phyloP scores from a whole-genome alignment of 306 rosid species.

The Quercus cerris region DNA sequence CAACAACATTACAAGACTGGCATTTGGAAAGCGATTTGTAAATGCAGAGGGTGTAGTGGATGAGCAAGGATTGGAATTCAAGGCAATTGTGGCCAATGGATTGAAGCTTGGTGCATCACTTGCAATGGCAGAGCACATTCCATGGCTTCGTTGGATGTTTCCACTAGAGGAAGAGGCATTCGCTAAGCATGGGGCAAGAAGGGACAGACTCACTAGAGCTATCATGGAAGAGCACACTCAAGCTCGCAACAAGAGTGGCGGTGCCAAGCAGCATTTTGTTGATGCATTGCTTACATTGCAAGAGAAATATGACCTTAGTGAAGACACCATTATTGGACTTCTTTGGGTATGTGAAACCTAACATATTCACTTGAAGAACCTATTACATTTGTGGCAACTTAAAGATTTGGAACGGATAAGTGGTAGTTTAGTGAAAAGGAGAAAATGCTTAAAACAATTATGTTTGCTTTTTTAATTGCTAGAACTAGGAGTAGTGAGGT shows the following conservation, averaged over 20 bases:
- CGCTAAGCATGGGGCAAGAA: slow-evolving; percentile 63
- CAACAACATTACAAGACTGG: slow-evolving; percentile 90
- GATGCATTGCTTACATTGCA: slow-evolving; percentile 83
- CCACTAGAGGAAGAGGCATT: slow-evolving; percentile 85
- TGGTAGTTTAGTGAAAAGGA: too few relatives aligned
- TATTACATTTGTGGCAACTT: too few relatives aligned
- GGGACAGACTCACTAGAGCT: slow-evolving; percentile 69
- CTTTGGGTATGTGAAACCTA: slow-evolving; percentile 56
- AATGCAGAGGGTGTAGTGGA: slow-evolving; percentile 64
- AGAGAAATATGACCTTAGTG: slow-evolving; percentile 76
- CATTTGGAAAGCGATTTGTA: slow-evolving; percentile 84
- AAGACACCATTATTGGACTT: slow-evolving; percentile 88
- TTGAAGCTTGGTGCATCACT: slow-evolving; percentile 79
- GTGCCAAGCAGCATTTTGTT: slow-evolving; percentile 76
- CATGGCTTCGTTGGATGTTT: slow-evolving; percentile 90
- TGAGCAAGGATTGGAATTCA: slow-evolving; percentile 73
- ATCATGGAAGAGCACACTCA: slow-evolving; percentile 90
- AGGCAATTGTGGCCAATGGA: slow-evolving; percentile 64
- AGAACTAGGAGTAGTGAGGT: too few relatives aligned
- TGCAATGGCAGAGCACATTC: slow-evolving; percentile 76
- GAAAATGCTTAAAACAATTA: too few relatives aligned
- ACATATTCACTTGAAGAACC: too few relatives aligned
- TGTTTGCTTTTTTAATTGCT: too few relatives aligned
- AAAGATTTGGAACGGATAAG: too few relatives aligned
- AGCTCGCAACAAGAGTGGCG: slow-evolving; percentile 59